phyloP scores from a whole-genome alignment of 768 basidiomycete species.

The Hypholoma sublateritium region DNA sequence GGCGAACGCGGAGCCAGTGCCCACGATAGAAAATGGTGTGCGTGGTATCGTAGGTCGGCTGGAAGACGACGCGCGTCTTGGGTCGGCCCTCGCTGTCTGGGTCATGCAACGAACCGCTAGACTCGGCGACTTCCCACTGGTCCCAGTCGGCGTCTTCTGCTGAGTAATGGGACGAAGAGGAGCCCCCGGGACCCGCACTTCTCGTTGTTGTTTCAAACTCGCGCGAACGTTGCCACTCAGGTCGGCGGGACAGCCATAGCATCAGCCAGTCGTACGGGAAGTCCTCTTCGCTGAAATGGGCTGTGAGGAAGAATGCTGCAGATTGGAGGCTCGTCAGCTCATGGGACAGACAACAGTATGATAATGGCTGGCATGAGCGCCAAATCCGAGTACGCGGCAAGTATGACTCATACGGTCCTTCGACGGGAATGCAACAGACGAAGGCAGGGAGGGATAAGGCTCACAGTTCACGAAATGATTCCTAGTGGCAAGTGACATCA shows the following conservation, averaged over 20 bases:
- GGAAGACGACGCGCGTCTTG: conserved; percentile 83
- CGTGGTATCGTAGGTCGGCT: conserved; percentile 84
- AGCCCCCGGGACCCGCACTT: conserved; percentile 59
- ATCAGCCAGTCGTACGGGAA: conserved; percentile 91
- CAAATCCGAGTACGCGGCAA: not conserved
- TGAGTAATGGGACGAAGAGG: conserved; percentile 24
- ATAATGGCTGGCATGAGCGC: not conserved
- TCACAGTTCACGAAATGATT: conserved; percentile 86
- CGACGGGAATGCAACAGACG: not conserved
- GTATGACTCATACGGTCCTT: conserved; percentile 14
- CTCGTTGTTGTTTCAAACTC: conserved; percentile 90
- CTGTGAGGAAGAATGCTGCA: conserved; percentile 83
- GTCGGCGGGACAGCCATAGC: conserved; percentile 82
- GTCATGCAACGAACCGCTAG: conserved; percentile 34
- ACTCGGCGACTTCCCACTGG: conserved; percentile 25
- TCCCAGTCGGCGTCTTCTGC: conserved; percentile 49
- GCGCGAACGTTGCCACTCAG: conserved; percentile 87
- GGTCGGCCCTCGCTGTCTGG: conserved; percentile 46
- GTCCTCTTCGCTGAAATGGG: conserved; percentile 88
- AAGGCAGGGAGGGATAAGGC: conserved; percentile 22
- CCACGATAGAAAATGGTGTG: conserved; percentile 87
- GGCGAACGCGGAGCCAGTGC: conserved; percentile 79
- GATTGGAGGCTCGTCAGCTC: conserved; percentile 12
- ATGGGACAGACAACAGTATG: not conserved
- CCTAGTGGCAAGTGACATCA: conserved; percentile 37